Base-by-base conservation (phyloP, 2,329 filamentous ascomycete species). In the Purpureocillium lavendulum region DNA sequence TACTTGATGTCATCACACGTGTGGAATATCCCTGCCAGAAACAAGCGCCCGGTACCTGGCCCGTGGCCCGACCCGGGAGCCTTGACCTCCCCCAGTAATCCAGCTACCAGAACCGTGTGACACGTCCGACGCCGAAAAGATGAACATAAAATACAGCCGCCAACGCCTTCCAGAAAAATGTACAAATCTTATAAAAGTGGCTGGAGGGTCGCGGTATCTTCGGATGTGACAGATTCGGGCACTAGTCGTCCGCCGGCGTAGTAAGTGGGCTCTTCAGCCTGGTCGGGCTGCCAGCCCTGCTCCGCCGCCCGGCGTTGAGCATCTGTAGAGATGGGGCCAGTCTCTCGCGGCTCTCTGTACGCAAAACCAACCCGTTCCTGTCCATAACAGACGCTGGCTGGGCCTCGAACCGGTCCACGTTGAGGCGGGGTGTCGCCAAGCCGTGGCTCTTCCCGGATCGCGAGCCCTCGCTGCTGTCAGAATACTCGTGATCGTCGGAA, bases 261-360 rank as follows among this genome's bases (percentile, higher is more conserved):
- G 74, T 70, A 35, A 76, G 54, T 1, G 75, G 73, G 44, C 74
- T 80, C 56, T 80, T 80, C 45, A 71, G 49, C 49, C 77, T 65
- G 9, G 77, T 79, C 8, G 74, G 75, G 50, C 75, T 80, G 15
- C 63, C 67, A 13, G 71, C 66, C 40, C 75, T 65, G 58, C 75
- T 78, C 56, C 75, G 66, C 58, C 76, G 60, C 17, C 76, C 75
- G 2, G 73, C 73, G 36, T 67, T 72, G 44, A 76, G 57, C 62
- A 73, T 69, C 41, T 73, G 70, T 17, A 71, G 48, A 8, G 66
- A 73, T 12, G 76, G 72, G 13, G 74, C 70, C 30, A 96, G 62
- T 42, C 86, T 73, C 56, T 97, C 92, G 39, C 87, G 72, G 56
- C 87, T 94, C 56, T 96, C 90, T 0, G 86, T 94, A 49, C 90